A percentile compares a stretch with the other conserved stretches of the same genome.
Conservation (phyloP, 441 rosid species). For the Pelargonium citronellum region DNA sequence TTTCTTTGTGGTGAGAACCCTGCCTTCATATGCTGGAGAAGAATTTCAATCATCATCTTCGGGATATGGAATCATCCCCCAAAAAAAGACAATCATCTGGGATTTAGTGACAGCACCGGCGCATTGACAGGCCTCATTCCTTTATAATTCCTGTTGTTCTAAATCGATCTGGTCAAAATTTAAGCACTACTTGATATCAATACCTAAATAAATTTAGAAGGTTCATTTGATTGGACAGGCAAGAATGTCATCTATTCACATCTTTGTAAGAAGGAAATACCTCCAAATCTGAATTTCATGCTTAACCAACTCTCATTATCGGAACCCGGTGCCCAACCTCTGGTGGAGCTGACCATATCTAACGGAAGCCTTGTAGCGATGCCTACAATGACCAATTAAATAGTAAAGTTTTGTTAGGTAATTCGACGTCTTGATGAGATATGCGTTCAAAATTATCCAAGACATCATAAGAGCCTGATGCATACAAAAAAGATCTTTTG, state of each 20-base stretch:
- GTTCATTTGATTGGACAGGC: neutral
- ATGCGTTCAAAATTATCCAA: neutral
- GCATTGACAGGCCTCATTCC: neutral
- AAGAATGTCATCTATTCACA: neutral
- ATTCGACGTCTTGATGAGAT: neutral
- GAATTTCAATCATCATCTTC: neutral
- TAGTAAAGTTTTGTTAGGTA: neutral
- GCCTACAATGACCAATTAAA: neutral
- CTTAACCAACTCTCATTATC: constrained; percentile 11
- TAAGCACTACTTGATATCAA: neutral
- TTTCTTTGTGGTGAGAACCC: too few species aligned
- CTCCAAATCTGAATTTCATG: constrained; percentile 11
- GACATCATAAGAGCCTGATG: neutral
- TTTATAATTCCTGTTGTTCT: neutral
- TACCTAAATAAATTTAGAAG: neutral
- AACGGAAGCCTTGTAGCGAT: neutral
- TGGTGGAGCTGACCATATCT: neutral
- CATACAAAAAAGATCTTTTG: neutral
- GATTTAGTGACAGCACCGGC: too few species aligned
- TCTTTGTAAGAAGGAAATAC: constrained; percentile 13
- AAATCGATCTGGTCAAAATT: neutral
- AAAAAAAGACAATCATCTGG: neutral
- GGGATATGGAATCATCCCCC: neutral
- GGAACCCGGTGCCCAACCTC: constrained; percentile 3
- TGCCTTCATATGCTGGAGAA: too few species aligned